Evolutionary conservation across 331 rosid genomes (phyloP), one percentile per base, ranked within the genome.

Genomic region (Ulmus americana): DNA sequence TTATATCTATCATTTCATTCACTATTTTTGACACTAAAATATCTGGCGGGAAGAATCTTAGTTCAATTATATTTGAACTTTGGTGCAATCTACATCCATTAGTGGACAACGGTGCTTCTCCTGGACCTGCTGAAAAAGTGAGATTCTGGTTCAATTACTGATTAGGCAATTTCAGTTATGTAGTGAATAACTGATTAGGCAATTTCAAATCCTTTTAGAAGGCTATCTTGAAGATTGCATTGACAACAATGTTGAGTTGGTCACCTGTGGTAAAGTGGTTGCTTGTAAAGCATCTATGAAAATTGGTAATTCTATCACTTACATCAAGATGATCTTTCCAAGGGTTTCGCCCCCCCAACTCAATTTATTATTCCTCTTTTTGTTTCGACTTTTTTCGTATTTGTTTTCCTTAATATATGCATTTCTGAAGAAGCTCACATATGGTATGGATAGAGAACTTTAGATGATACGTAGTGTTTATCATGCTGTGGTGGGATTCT

Each of bases 401-500:
- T 15, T 60, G 43, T 51, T 49, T 18, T 28, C 28, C 52, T 41
- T 12, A 41, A 49, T 4, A 8, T 49, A 46, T 28, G 35, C 35
- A 28, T 54, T 8, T 63, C 14, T 11, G 13, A 1, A 54, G 69
- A 57, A 64, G 54, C 57, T 28, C 35, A 54, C 58, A 51, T 48
- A 63, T 41, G 16, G 39, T 78, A 13, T 43, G 60, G 62, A 76
- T 58, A 20, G 40, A 42, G 22, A 52, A 46, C 45, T 53, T 43
- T 50, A 43, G 46, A 52, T 45, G n/a, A 70, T 60, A 61, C 55
- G 59, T 57, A 68, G 59, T 38, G 71, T 49, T 59, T 28, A 18
- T 80, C 83, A 68, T 43, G 63, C 54, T 65, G 55, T 46, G 47
- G 55, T 69, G 76, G 63, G 69, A 73, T 73, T 80, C 85, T 77